These are phyloP conservation scores for Euphrasia confusa DNA, from an alignment of 257 asterid species.

Conservation along the genomic window DNA sequence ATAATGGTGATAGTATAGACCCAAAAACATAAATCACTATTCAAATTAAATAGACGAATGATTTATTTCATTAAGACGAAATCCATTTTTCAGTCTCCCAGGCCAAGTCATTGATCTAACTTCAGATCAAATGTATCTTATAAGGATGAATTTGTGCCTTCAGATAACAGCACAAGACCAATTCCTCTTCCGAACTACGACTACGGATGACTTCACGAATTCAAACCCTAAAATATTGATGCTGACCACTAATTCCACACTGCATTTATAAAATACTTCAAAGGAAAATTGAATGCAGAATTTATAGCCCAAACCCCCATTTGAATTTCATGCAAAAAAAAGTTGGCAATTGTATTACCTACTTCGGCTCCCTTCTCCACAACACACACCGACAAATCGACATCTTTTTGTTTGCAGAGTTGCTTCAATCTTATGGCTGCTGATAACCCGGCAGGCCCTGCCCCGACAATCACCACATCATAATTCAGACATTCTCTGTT, in stretches of 20 bases:
- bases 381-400: constrained; percentile 83
- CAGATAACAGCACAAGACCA: constrained; percentile 4
- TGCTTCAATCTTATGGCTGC: constrained; percentile 93
- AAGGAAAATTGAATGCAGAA: background rate
- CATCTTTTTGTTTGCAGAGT: constrained; percentile 62
- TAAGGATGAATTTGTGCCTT: constrained; percentile 3
- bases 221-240: constrained; percentile 9
- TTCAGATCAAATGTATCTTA: background rate
- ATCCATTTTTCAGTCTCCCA: background rate
- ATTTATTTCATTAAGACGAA: background rate
- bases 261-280: constrained; percentile 11
- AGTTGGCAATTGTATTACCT: constrained; percentile 38
- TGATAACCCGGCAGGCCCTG: constrained; percentile 96
- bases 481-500: constrained; percentile 67
- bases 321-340: background rate
- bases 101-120: background rate
- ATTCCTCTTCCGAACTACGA: background rate
- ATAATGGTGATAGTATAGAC: too few species aligned
- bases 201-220: background rate
- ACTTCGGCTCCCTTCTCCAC: constrained; percentile 98
- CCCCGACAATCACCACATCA: constrained; percentile 95
- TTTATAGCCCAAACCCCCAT: background rate
- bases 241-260: background rate
- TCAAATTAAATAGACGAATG: background rate
- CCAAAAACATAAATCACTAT: background rate